These are phyloP conservation scores for Lactarius sanguifluus DNA, from an alignment of 768 basidiomycete genomes.

Conservation along the genomic window DNA sequence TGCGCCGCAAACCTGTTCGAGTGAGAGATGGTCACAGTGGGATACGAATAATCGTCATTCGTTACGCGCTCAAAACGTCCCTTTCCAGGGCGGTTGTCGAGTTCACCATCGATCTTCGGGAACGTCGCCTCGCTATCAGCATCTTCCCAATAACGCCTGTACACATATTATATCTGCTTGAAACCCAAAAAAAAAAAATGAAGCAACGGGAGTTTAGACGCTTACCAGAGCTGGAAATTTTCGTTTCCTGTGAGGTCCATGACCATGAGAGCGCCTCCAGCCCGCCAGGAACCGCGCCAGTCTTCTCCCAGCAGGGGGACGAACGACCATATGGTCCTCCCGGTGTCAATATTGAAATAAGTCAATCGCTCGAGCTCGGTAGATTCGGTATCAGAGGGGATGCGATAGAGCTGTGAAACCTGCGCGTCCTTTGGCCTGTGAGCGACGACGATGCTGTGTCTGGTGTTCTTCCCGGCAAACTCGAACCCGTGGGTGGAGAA, in stretches of 20 bases:
- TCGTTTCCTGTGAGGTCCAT: constrained; percentile 46
- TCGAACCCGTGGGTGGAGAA: constrained; percentile 16
- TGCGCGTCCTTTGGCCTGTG: constrained; percentile 44
- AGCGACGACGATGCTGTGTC: constrained; percentile 36
- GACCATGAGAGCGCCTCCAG: constrained; percentile 40
- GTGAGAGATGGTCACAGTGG: constrained; percentile 34
- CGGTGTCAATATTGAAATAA: constrained; percentile 42
- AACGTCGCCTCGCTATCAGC: constrained; percentile 32
- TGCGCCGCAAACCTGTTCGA: constrained; percentile 37
- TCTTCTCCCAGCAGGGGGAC: constrained; percentile 41
- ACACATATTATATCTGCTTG: neutral
- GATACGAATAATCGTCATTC: constrained; percentile 40
- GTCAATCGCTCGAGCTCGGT: constrained; percentile 40
- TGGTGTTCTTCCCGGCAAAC: constrained; percentile 12
- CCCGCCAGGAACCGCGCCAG: constrained; percentile 41
- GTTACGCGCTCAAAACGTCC: constrained; percentile 46
- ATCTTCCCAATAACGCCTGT: constrained; percentile 48
- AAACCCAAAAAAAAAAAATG: neutral
- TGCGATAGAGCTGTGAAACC: constrained; percentile 40
- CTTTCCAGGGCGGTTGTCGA: constrained; percentile 41
- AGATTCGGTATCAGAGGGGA: constrained; percentile 34
- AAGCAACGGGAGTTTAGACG: neutral
- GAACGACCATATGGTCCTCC: constrained; percentile 39
- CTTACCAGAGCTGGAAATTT: constrained; percentile 44
- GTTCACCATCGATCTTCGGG: constrained; percentile 40